Percentiles rank a stretch among this genome's conserved stretches.
Conservation (phyloP, 257 asterid genomes). For the Nicotiana knightiana region DNA sequence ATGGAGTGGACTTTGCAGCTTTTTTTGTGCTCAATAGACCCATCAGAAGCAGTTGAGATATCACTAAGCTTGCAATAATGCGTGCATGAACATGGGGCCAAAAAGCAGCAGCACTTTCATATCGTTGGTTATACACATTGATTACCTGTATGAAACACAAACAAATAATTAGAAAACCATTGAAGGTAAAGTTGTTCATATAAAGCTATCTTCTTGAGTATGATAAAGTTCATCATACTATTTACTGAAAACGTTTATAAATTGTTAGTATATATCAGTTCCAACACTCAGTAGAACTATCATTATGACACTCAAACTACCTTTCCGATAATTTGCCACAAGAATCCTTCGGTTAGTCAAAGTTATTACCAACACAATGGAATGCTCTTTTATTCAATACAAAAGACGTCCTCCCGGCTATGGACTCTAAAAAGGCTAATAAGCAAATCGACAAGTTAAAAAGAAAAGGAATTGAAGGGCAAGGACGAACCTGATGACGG, state of each 20-base stretch:
- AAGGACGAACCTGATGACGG: constrained; percentile 80
- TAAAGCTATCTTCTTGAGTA: not conserved
- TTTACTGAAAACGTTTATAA: not conserved
- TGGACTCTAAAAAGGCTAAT: not conserved
- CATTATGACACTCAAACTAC: not conserved
- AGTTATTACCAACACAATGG: not conserved
- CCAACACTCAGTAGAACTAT: not conserved
- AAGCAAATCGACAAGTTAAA: not conserved
- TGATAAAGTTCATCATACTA: not conserved
- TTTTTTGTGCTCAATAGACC: constrained; percentile 82
- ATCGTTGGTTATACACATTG: constrained; percentile 80
- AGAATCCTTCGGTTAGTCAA: not conserved
- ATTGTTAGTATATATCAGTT: not conserved
- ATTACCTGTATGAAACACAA: constrained; percentile 48
- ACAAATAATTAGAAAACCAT: not conserved
- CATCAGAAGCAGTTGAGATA: constrained; percentile 80
- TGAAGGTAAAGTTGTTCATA: not conserved
- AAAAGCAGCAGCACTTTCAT: constrained; percentile 93
- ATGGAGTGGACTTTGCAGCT: constrained; percentile 90
- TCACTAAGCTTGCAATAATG: constrained; percentile 73
- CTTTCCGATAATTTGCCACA: not conserved
- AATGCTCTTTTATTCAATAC: not conserved
- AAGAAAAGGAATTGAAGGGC: not conserved
- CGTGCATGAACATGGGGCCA: constrained; percentile 98
- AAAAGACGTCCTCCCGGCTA: not conserved